Base-by-base conservation (phyloP, 2,329 filamentous ascomycete species). In the Stachybotrys echinatus region DNA sequence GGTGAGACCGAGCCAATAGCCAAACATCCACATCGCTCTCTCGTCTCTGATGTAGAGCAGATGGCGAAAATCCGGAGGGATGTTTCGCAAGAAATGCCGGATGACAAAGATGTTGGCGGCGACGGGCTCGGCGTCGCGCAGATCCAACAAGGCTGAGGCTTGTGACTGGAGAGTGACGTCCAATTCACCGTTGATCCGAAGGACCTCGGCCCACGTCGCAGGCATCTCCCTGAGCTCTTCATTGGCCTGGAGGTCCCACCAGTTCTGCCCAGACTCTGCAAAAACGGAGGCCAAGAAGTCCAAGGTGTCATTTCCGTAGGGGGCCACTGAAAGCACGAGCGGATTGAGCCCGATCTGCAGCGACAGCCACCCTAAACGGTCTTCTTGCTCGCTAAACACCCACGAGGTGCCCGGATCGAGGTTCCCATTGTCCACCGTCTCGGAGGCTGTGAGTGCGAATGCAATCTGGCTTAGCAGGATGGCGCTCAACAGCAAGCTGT, bases 11-110 rank as follows among this genome's bases (percentile, higher is more conserved):
- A 58, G 53, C 44, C 56, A 55, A 23, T 55, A 59, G 23, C 50
- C 55, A 18, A 59, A 51, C 19, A 58, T 50, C 57, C 57, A 59
- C 37, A 59, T 42, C 12, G 54, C 52, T 18, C 55, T 47, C 47
- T 54, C 50, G 37, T 58, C 55, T 17, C 51, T 48, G 14, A 46
- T 40, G 17, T 51, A 42, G 23, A 59, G 18, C 39, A 58, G 48
- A 12, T 50, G 40, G 5, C 54, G 50, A 40, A 58, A 57, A 22
- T 49, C 23, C 18, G 17, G 38, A n/a, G 17, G 17, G n/a, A 40
- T 10, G 38, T 40, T n/a, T 8, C 38, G 17, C 18, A 40, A n/a
- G 38, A 40, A 40, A 8, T 8, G 17, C 12, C 17, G 38, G 18
- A 20, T 20, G 17, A 18, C 18, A n/a, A 40, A 40, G 38, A 40